Conservation (phyloP, 2,329 filamentous ascomycete genomes). For the Berkeleyomyces rouxiae region DNA sequence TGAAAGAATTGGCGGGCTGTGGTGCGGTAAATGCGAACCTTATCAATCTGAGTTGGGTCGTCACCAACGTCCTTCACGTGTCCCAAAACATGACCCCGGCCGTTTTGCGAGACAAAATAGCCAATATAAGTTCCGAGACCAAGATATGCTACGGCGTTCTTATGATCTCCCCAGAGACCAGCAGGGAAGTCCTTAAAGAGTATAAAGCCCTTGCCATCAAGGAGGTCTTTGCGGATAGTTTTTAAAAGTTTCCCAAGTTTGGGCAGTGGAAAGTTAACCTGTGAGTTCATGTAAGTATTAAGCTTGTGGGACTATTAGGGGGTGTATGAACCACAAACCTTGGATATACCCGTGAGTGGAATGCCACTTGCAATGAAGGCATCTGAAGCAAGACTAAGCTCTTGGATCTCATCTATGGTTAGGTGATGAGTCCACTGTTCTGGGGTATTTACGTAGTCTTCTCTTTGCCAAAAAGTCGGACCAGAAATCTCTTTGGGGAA, state of each 20-base stretch:
- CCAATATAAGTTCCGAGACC: conserved; percentile 72
- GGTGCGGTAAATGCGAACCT: conserved; percentile 79
- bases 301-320: neutral
- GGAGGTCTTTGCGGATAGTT: conserved; percentile 26
- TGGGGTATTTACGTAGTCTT: conserved; percentile 44
- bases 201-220: conserved; percentile 79
- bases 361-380: conserved; percentile 47
- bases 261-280: conserved; percentile 29
- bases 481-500: conserved; percentile 59
- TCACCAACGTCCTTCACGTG: conserved; percentile 83
- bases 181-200: conserved; percentile 78
- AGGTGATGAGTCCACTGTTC: conserved; percentile 61
- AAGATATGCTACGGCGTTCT: conserved; percentile 81
- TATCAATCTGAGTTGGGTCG: conserved; percentile 60
- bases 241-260: conserved; percentile 23
- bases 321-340: conserved; percentile 15
- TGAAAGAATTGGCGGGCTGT: conserved; percentile 45
- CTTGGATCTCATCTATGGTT: conserved; percentile 45
- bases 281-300: neutral
- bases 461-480: conserved; percentile 53
- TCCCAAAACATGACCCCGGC: conserved; percentile 67
- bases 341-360: conserved; percentile 51
- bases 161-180: conserved; percentile 55
- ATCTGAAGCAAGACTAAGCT: conserved; percentile 51
- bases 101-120: conserved; percentile 79